Evolutionary conservation across 176 grass and related monocot species (phyloP).

Genomic region (Oryza glumipatula): DNA sequence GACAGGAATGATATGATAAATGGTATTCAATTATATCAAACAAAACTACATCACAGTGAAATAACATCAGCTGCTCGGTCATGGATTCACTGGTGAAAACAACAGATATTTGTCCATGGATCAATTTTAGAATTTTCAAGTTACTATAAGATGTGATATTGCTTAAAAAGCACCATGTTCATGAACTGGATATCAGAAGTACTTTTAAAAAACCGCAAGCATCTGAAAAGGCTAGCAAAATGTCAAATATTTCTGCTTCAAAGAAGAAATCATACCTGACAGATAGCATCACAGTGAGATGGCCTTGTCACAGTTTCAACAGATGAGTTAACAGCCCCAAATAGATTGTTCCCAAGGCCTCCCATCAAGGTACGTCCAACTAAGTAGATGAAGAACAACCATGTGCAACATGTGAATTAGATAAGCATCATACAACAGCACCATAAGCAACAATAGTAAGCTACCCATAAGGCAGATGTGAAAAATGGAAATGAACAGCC

Average conservation of each 20-base stretch:
- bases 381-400: slow-evolving; percentile 29
- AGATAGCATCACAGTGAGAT: slow-evolving; percentile 47
- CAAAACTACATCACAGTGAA: slow-evolving; percentile 6
- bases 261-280: slow-evolving; percentile 51
- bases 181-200: too few relatives aligned
- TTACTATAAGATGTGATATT: neutral
- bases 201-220: too few relatives aligned
- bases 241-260: neutral
- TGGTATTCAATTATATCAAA: neutral
- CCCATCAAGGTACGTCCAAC: slow-evolving; percentile 66
- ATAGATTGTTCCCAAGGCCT: slow-evolving; percentile 54
- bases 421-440: slow-evolving; percentile 1
- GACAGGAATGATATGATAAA: neutral
- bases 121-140: neutral
- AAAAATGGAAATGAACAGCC: too few relatives aligned
- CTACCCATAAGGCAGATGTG: too few relatives aligned
- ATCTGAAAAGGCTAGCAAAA: neutral
- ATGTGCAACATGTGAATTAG: slow-evolving; percentile 15
- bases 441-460: neutral
- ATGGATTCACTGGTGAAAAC: neutral
- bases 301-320: slow-evolving; percentile 30
- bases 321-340: slow-evolving; percentile 36
- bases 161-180: too few relatives aligned
- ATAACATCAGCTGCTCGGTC: neutral
- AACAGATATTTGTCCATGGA: neutral